These are phyloP conservation scores for Sapria himalayana DNA, from an alignment of 345 rosid genomes.

Conservation along the genomic window DNA sequence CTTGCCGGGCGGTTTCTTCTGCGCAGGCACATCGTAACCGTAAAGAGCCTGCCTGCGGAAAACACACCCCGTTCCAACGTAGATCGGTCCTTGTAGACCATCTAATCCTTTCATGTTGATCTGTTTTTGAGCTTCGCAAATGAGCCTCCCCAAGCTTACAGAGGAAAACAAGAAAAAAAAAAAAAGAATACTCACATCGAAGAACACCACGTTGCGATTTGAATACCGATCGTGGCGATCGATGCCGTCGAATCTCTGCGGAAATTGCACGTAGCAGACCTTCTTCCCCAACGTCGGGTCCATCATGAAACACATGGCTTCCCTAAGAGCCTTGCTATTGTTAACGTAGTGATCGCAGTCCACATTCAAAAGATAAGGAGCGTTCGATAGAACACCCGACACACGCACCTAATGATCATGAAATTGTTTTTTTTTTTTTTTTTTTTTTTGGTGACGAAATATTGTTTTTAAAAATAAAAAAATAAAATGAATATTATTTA, in stretches of 20 bases:
- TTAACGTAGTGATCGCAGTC: slow-evolving; percentile 81
- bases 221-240: slow-evolving; percentile 62
- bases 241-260: slow-evolving; percentile 75
- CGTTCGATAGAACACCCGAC: slow-evolving; percentile 55
- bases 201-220: slow-evolving; percentile 63
- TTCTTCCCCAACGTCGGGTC: slow-evolving; percentile 61
- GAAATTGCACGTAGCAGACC: slow-evolving; percentile 65
- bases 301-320: slow-evolving; percentile 85
- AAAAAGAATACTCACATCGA: slow-evolving; percentile 29
- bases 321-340: slow-evolving; percentile 66
- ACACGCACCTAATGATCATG: slow-evolving; percentile 68
- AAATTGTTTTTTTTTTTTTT: too few species aligned
- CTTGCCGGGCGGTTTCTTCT: slow-evolving; percentile 51
- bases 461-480: too few species aligned
- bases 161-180: background rate
- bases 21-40: slow-evolving; percentile 57
- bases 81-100: slow-evolving; percentile 85
- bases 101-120: slow-evolving; percentile 91
- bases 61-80: slow-evolving; percentile 88
- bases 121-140: slow-evolving; percentile 16
- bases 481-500: too few species aligned
- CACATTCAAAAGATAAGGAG: slow-evolving; percentile 57
- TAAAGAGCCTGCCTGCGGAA: slow-evolving; percentile 79
- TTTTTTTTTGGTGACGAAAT: too few species aligned
- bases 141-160: too few species aligned